A percentile compares a stretch with the other conserved stretches of the same genome.
Evolutionary conservation across 2,329 filamentous ascomycete species (phyloP).

Genomic region (Whalleya microplaca): DNA sequence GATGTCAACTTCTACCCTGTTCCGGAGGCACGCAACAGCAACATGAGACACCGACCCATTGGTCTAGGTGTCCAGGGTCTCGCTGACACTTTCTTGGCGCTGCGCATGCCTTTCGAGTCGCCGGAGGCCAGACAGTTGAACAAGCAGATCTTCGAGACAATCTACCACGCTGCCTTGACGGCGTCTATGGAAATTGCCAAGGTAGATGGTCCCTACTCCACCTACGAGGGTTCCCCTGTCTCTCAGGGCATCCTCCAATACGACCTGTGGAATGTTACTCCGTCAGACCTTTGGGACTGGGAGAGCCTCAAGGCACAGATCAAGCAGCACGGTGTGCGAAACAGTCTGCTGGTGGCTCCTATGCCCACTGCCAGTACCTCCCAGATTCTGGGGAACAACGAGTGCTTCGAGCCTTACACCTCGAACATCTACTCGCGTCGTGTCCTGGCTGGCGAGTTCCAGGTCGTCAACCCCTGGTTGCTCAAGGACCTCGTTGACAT

Average conservation of each 20-base stretch:
- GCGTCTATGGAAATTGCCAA: constrained; percentile 86
- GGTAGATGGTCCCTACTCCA: constrained; percentile 81
- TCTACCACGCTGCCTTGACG: constrained; percentile 94
- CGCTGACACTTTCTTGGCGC: constrained; percentile 95
- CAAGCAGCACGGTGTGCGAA: constrained; percentile 89
- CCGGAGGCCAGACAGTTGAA: constrained; percentile 92
- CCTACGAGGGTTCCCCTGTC: constrained; percentile 90
- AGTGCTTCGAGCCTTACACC: constrained; percentile 99
- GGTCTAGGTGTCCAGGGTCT: constrained; percentile 97
- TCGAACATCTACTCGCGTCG: constrained; percentile 99
- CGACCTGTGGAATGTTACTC: constrained; percentile 97
- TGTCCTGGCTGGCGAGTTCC: constrained; percentile 97
- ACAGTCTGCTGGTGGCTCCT: constrained; percentile 91
- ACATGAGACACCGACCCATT: constrained; percentile 95
- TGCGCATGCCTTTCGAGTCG: constrained; percentile 96
- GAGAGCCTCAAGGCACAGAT: constrained; percentile 85
- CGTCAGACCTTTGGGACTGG: constrained; percentile 97
- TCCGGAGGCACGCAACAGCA: constrained; percentile 88
- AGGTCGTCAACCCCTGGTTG: constrained; percentile 98
- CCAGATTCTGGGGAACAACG: constrained; percentile 98
- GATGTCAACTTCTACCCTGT: constrained; percentile 99
- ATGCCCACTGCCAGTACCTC: constrained; percentile 98
- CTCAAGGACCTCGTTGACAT: constrained; percentile 98
- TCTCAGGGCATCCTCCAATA: constrained; percentile 97
- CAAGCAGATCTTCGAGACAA: constrained; percentile 98